Percentiles rank a stretch among this genome's conserved stretches.
These are phyloP conservation scores for Pontederia crassipes DNA, from an alignment of 176 grass and related monocot species.

Conservation along the genomic window DNA sequence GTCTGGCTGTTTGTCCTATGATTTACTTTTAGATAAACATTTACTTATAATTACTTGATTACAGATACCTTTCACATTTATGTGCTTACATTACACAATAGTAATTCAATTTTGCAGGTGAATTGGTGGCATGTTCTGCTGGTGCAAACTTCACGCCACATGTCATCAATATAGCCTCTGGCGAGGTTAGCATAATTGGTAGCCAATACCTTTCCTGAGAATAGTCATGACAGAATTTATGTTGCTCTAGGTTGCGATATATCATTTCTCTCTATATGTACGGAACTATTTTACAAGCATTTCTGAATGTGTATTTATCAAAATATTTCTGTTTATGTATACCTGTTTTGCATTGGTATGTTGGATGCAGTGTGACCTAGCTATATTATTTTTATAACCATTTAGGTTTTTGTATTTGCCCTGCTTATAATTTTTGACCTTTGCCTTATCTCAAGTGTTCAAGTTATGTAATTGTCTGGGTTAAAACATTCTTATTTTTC, in stretches of 20 bases:
- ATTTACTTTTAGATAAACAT: too few relatives aligned
- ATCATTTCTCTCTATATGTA: not conserved
- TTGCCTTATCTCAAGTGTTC: too few relatives aligned
- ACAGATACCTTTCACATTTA: not conserved
- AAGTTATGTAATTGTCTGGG: not conserved
- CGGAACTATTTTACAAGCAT: too few relatives aligned
- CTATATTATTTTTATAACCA: too few relatives aligned
- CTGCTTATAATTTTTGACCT: not conserved
- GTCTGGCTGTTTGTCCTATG: too few relatives aligned
- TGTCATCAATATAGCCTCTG: conserved; percentile 71
- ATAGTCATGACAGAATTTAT: not conserved
- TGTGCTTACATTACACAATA: not conserved
- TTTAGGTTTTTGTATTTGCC: too few relatives aligned
- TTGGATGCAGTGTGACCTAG: too few relatives aligned
- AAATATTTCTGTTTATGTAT: too few relatives aligned
- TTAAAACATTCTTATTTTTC: too few relatives aligned
- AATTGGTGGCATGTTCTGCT: conserved; percentile 56
- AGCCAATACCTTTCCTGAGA: not conserved
- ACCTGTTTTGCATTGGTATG: too few relatives aligned
- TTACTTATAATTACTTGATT: not conserved
- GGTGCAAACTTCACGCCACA: conserved; percentile 88
- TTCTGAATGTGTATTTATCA: too few relatives aligned
- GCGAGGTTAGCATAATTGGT: conserved; percentile 45
- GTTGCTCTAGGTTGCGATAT: not conserved
- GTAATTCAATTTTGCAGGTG: conserved; percentile 21